Conservation (phyloP, 352 stramenopile genomes). For the Globisporangium abappressorium region DNA sequence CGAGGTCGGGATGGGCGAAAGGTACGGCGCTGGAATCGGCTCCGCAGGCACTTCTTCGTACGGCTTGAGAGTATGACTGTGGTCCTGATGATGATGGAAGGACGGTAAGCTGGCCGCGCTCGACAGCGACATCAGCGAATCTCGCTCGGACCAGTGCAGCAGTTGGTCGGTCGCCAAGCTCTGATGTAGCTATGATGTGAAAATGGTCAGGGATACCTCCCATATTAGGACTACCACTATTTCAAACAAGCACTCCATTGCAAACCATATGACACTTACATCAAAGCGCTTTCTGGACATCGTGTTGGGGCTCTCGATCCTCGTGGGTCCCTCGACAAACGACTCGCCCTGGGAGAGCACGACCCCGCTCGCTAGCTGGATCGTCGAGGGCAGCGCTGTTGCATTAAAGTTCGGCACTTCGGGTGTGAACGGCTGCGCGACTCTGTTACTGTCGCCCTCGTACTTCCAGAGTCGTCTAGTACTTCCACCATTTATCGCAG, state of each 20-base stretch:
- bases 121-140: neutral
- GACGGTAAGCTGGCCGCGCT: slow-evolving; percentile 19
- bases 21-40: slow-evolving; percentile 31
- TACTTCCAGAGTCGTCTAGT: slow-evolving; percentile 8
- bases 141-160: slow-evolving; percentile 28
- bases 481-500: neutral
- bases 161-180: slow-evolving; percentile 46
- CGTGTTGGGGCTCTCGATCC: slow-evolving; percentile 32
- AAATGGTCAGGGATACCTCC: neutral
- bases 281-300: slow-evolving; percentile 76
- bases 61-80: slow-evolving; percentile 14
- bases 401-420: slow-evolving; percentile 27
- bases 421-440: slow-evolving; percentile 17
- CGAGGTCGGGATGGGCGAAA: slow-evolving; percentile 32
- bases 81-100: slow-evolving; percentile 11
- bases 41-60: slow-evolving; percentile 41
- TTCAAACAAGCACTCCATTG: neutral
- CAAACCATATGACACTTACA: neutral
- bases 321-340: slow-evolving; percentile 37
- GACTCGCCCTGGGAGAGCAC: slow-evolving; percentile 40
- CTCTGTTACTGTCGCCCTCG: neutral
- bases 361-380: slow-evolving; percentile 38
- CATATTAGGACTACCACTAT: neutral
- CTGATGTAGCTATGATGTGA: slow-evolving; percentile 46
- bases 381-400: slow-evolving; percentile 19